Evolutionary conservation across 1,284 basidiomycete genomes (phyloP).

Genomic region (Agroathelia rolfsii): DNA sequence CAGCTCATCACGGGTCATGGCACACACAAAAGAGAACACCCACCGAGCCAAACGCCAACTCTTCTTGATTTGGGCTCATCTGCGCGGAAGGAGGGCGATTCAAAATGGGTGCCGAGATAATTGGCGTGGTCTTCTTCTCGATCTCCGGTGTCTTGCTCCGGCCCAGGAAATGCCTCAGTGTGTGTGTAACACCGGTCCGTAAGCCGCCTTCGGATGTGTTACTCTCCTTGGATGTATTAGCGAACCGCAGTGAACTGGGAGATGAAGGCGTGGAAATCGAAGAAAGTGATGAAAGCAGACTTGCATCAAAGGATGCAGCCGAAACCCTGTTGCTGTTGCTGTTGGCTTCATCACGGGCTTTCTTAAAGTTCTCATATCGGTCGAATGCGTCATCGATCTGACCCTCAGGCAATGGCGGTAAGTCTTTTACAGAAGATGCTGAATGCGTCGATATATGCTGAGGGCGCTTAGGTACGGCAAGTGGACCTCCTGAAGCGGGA

Average conservation of each 20-base stretch:
- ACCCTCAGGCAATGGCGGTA: constrained; percentile 25
- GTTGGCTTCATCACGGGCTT: constrained; percentile 29
- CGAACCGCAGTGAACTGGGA: constrained; percentile 17
- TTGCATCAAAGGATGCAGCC: constrained; percentile 4
- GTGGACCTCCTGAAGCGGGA: too few species aligned
- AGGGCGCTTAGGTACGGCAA: too few species aligned
- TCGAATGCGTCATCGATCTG: constrained; percentile 84
- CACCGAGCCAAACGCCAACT: constrained; percentile 61
- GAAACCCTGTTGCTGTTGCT: constrained; percentile 32
- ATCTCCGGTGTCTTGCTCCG: constrained; percentile 39
- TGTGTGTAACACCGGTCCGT: too few species aligned
- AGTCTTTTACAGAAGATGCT: too few species aligned
- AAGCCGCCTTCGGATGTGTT: constrained; percentile 28
- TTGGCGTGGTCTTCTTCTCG: constrained; percentile 27
- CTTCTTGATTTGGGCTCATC: constrained; percentile 14
- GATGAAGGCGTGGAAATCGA: constrained; percentile 21
- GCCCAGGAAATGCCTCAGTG: constrained; percentile 51
- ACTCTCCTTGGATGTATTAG: constrained; percentile 15
- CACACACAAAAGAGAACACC: constrained; percentile 18
- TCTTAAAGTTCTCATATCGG: constrained; percentile 74
- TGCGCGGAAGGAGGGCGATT: constrained; percentile 15
- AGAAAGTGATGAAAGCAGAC: constrained; percentile 15
- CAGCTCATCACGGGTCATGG: constrained; percentile 7
- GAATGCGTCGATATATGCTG: constrained; percentile 31
- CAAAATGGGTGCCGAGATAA: constrained; percentile 55